Evolutionary conservation across 1,139 yeast genomes (phyloP).

Genomic region (Yamadazyma diddensiae): DNA sequence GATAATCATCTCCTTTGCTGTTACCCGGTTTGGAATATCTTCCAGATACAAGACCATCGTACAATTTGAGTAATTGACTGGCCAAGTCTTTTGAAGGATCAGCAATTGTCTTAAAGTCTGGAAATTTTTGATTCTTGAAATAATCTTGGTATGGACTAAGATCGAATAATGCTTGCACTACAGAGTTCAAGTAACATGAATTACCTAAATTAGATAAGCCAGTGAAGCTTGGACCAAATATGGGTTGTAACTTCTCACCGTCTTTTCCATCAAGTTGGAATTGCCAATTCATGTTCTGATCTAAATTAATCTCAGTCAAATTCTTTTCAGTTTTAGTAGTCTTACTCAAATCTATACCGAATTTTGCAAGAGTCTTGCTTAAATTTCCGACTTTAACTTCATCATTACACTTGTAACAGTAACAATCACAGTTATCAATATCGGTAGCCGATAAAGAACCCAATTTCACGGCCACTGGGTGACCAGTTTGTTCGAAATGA

Average conservation of each 20-base stretch:
- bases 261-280: conserved; percentile 73
- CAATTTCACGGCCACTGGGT: conserved; percentile 82
- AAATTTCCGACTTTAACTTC: conserved; percentile 77
- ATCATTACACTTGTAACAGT: conserved; percentile 86
- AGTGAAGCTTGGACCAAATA: conserved; percentile 67
- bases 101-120: conserved; percentile 22
- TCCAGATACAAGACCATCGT: conserved; percentile 78
- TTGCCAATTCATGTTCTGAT: conserved; percentile 92
- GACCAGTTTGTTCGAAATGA: conserved; percentile 59
- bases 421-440: conserved; percentile 60
- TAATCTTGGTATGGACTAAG: conserved; percentile 37
- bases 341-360: conserved; percentile 65
- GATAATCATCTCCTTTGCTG: conserved; percentile 51
- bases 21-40: conserved; percentile 60
- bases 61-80: conserved; percentile 72
- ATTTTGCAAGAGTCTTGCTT: conserved; percentile 46
- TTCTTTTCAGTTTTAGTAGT: conserved; percentile 75
- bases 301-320: conserved; percentile 83
- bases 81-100: conserved; percentile 65
- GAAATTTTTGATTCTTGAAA: conserved; percentile 26
- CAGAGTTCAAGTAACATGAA: conserved; percentile 86
- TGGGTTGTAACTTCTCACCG: conserved; percentile 63
- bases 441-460: conserved; percentile 79
- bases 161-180: conserved; percentile 61
- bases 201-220: conserved; percentile 91